These are phyloP conservation scores for Arachnopeziza araneosa DNA, from an alignment of 2,329 filamentous ascomycete species.

Conservation along the genomic window DNA sequence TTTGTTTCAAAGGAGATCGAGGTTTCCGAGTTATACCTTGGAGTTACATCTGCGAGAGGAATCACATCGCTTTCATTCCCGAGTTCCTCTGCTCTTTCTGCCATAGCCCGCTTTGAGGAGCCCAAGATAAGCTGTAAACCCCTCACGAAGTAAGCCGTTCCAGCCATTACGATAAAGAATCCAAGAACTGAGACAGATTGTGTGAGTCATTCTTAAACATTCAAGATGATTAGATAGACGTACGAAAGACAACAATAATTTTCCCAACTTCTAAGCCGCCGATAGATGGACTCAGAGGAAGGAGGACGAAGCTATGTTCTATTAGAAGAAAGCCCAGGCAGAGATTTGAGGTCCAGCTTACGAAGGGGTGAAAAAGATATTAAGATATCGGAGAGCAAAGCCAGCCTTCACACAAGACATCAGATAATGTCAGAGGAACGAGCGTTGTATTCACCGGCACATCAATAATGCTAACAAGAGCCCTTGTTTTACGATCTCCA, in stretches of 20 bases:
- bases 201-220: background rate
- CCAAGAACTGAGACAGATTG: conserved; percentile 42
- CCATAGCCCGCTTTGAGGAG: conserved; percentile 46
- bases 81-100: conserved; percentile 47
- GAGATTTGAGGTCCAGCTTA: conserved; percentile 4
- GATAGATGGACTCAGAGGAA: conserved; percentile 51
- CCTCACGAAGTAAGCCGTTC: conserved; percentile 50
- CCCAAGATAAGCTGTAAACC: conserved; percentile 46
- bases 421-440: conserved; percentile 4
- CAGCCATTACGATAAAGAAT: conserved; percentile 46
- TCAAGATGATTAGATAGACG: conserved; percentile 20
- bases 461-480: conserved; percentile 45
- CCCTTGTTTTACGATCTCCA: conserved; percentile 43
- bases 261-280: conserved; percentile 50
- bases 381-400: conserved; percentile 54
- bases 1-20: conserved; percentile 4
- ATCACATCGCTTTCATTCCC: conserved; percentile 41
- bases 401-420: conserved; percentile 38
- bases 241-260: conserved; percentile 54
- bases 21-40: conserved; percentile 13
- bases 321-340: background rate
- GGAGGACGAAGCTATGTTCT: conserved; percentile 42
- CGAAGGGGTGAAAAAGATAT: conserved; percentile 52
- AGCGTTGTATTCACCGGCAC: conserved; percentile 40
- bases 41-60: conserved; percentile 34